Evolutionary conservation across 768 basidiomycete species (phyloP).

Genomic region (Austroboletus festivus): DNA sequence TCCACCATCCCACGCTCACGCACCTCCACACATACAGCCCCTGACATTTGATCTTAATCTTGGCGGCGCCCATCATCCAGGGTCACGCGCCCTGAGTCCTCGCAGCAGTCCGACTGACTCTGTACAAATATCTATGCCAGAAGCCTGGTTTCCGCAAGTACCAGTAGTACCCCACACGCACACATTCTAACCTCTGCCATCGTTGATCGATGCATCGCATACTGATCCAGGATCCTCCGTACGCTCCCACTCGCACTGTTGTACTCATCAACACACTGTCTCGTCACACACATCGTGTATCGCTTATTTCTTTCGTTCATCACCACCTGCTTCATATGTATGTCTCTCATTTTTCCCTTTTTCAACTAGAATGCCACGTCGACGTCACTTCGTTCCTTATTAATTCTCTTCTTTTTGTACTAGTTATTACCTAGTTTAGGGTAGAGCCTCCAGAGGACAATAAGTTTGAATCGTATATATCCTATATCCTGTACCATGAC

Average conservation of each 20-base stretch:
- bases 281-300: slow-evolving; percentile 10
- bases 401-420: slow-evolving; percentile 6
- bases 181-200: slow-evolving; percentile 14
- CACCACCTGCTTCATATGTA: background rate
- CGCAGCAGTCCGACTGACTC: slow-evolving; percentile 7
- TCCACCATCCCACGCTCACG: background rate
- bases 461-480: too few species aligned
- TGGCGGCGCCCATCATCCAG: background rate
- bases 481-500: too few species aligned
- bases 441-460: slow-evolving; percentile 3
- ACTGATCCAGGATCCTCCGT: slow-evolving; percentile 1
- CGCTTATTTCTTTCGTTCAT: slow-evolving; percentile 1
- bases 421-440: slow-evolving; percentile 10
- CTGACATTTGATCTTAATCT: slow-evolving; percentile 1
- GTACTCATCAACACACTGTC: slow-evolving; percentile 2
- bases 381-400: background rate
- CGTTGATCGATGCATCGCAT: slow-evolving; percentile 15
- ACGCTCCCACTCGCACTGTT: slow-evolving; percentile 5
- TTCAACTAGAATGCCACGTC: slow-evolving; percentile 3
- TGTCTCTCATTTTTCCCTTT: background rate
- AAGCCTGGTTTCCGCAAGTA: slow-evolving; percentile 19
- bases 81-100: slow-evolving; percentile 9
- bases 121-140: slow-evolving; percentile 18
- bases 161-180: background rate
- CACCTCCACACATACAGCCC: background rate